Evolutionary conservation across 805 yeast genomes (phyloP), one percentile per base, ranked within the genome.

Genomic region (Sugiyamaella marilandica): DNA sequence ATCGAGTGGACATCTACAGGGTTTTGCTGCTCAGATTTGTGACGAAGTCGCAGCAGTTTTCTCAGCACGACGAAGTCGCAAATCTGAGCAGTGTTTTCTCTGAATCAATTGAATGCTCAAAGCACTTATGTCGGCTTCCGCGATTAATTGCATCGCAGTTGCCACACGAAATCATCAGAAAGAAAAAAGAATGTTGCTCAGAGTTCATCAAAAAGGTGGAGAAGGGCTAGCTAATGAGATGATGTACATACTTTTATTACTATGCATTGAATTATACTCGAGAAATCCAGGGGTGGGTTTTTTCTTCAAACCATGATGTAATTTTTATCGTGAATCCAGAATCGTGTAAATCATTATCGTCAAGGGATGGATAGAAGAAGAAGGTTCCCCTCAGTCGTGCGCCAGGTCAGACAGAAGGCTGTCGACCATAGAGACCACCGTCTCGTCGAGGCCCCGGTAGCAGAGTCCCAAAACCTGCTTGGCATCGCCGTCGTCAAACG

Each of bases 351-450:
- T 24, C 29, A 24, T 24, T 24, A 24, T 24, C 29, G 29, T 24
- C 29, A 24, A 24, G 29, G n/a, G 7, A 24, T 24, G 29, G 29
- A 34, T 34, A 34, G 37, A 13, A 34, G n/a, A 34, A n/a, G 37
- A 34, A 34, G 37, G 16, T 10, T 5, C n/a, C 16, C 3, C 16
- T 34, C 37, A 34, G 9, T 34, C 37, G 9, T 34, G 37, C 29
- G 7, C 29, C 29, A 24, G 3, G 29, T 24, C 29, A 34, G 37
- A 34, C 37, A 62, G 63, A 21, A 77, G 66, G 64, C 76, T 81
- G 18, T 62, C 58, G 29, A 73, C 66, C 10, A 79, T 66, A 55
- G 78, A 81, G 32, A 64, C 63, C 10, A 80, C 70, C 1, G 76
- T 60, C 10, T 68, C 61, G 52, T 75, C 69, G 51, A 78, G 66